Base-by-base conservation (phyloP, 2,329 filamentous ascomycete species). In the Claviceps quebecensis region DNA sequence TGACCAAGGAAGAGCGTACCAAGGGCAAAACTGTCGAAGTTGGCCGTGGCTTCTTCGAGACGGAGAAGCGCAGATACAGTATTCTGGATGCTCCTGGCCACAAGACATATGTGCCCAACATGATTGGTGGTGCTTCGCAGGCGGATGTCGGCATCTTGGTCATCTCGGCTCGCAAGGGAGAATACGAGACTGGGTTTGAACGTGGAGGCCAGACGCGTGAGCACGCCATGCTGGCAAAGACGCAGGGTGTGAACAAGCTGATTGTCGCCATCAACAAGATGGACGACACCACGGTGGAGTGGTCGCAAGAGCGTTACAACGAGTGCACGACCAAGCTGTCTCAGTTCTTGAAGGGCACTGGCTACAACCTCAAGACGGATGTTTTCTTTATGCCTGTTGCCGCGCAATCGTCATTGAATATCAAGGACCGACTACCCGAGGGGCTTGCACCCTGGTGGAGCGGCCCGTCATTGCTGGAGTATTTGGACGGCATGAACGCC, bases 11-110 rank as follows among this genome's bases (percentile, higher is more conserved):
- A 69, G 93, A 98, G 67, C 81, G 94, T 63, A 75, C 87, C 49
- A 95, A 97, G 77, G 93, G 93, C 59, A 98, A 97, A 76, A 98
- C 93, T 5, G 90, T 98, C 57, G 93, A 98, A 69, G 91, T 97
- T 58, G 93, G 93, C 26, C 82, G 91, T 64, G 93, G 87, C 13
- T 96, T 87, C 69, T 96, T 98, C 69, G 93, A 97, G 74, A 95
- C 93, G 3, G 87, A 97, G 55, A 95, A 93, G 74, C 85, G 93
- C 58, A 78, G 87, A 62, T 98, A 98, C 80, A 93, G 87, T 62
- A 95, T 98, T 57, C 78, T 98, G 47, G 93, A 98, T 69, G 93
- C 93, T 0, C 93, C 93, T 11, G 93, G 91, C 17, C 91, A 98
- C 77, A 97, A 97, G 75, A 96, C 87, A 2, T 98, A 93, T 59